These are phyloP conservation scores for Penicillium concentricum DNA, from an alignment of 2,329 filamentous ascomycete genomes.

Conservation along the genomic window DNA sequence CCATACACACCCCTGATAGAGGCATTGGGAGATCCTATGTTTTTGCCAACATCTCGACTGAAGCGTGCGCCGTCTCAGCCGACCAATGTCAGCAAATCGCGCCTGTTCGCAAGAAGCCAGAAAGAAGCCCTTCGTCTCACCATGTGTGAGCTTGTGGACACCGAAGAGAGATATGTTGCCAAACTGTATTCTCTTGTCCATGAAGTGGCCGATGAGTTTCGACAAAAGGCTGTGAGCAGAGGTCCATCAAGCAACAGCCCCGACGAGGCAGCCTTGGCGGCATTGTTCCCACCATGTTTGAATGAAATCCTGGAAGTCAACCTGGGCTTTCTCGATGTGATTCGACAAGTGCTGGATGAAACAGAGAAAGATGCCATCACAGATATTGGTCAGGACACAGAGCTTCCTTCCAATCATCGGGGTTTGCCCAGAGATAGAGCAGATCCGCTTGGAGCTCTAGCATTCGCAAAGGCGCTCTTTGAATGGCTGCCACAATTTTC, in stretches of 20 bases:
- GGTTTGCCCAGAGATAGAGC: slow-evolving; percentile 49
- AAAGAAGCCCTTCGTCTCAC: slow-evolving; percentile 83
- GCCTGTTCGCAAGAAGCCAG: slow-evolving; percentile 75
- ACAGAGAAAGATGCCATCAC: slow-evolving; percentile 76
- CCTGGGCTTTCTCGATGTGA: slow-evolving; percentile 71
- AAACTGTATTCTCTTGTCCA: slow-evolving; percentile 83
- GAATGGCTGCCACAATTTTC: slow-evolving; percentile 94
- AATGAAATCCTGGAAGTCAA: slow-evolving; percentile 81
- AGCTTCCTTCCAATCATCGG: slow-evolving; percentile 44
- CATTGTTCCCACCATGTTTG: slow-evolving; percentile 77
- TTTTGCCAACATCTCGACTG: slow-evolving; percentile 80
- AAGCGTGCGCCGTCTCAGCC: slow-evolving; percentile 85
- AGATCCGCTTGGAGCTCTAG: slow-evolving; percentile 74
- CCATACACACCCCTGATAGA: slow-evolving; percentile 74
- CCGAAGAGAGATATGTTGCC: slow-evolving; percentile 87
- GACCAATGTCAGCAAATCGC: slow-evolving; percentile 73
- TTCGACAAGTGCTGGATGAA: slow-evolving; percentile 74
- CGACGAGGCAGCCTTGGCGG: slow-evolving; percentile 68
- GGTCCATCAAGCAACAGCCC: slow-evolving; percentile 66
- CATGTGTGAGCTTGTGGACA: slow-evolving; percentile 86
- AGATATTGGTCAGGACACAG: slow-evolving; percentile 66
- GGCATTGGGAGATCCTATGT: slow-evolving; percentile 78
- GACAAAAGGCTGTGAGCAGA: slow-evolving; percentile 63
- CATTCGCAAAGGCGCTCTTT: slow-evolving; percentile 76
- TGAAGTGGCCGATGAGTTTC: slow-evolving; percentile 76